These are phyloP conservation scores for Thermoascus crustaceus DNA, from an alignment of 2,329 filamentous ascomycete genomes.

Conservation along the genomic window DNA sequence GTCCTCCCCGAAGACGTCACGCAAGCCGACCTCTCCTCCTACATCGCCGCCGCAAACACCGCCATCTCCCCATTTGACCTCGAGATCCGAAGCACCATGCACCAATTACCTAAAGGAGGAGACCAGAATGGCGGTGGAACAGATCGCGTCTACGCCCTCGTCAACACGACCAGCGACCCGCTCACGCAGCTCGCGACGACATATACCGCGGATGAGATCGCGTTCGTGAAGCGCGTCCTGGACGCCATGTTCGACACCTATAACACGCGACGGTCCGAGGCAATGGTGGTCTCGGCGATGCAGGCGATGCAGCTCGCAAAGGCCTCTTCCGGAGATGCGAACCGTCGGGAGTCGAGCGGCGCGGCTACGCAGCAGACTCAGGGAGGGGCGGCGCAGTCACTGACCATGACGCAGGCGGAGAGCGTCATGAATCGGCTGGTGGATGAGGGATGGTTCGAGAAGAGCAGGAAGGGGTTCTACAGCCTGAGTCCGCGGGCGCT, in stretches of 20 bases:
- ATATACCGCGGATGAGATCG: constrained; percentile 73
- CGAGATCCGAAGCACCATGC: constrained; percentile 67
- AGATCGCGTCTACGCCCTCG: constrained; percentile 67
- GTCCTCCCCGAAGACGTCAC: constrained; percentile 57
- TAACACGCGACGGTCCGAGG: constrained; percentile 71
- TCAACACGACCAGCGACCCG: constrained; percentile 80
- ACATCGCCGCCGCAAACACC: constrained; percentile 61
- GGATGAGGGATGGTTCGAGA: constrained; percentile 76
- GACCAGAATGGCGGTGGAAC: constrained; percentile 4
- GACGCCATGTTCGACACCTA: constrained; percentile 87
- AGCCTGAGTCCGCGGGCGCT: constrained; percentile 67
- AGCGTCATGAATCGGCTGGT: constrained; percentile 60
- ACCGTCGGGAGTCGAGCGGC: constrained; percentile 40
- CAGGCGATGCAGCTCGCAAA: constrained; percentile 65
- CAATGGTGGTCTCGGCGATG: constrained; percentile 72
- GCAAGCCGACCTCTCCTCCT: constrained; percentile 57
- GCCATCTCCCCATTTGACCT: constrained; percentile 74
- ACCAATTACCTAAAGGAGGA: constrained; percentile 53
- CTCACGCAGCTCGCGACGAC: constrained; percentile 81
- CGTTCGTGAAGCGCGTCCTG: constrained; percentile 78
- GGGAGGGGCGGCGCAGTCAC: constrained; percentile 36
- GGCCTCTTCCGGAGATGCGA: constrained; percentile 26
- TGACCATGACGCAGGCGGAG: constrained; percentile 74
- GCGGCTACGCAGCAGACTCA: constrained; percentile 28
- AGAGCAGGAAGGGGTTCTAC: constrained; percentile 64